Evolutionary conservation across 2,329 filamentous ascomycete species (phyloP).

Genomic region (Drechslera avenae): DNA sequence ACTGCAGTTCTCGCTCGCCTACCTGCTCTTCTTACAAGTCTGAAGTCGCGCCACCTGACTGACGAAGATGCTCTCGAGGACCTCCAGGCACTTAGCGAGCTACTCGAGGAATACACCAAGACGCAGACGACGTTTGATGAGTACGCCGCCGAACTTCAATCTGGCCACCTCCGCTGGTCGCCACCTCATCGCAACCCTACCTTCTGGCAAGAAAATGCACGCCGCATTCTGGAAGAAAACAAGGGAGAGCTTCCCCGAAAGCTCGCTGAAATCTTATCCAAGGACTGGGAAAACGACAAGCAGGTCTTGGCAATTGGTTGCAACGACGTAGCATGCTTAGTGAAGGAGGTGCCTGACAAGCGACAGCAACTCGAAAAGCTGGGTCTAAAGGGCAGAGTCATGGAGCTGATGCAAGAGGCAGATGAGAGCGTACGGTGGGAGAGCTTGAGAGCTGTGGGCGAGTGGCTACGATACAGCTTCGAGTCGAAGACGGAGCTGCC

Average conservation of each 20-base stretch:
- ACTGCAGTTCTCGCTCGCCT: constrained; percentile 85
- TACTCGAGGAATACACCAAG: constrained; percentile 83
- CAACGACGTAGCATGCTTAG: constrained; percentile 86
- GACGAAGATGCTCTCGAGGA: constrained; percentile 60
- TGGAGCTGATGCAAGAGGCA: constrained; percentile 90
- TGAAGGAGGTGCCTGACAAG: constrained; percentile 88
- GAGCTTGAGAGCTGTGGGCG: constrained; percentile 81
- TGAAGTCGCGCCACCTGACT: constrained; percentile 58
- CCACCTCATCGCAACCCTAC: constrained; percentile 84
- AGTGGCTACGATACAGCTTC: constrained; percentile 72
- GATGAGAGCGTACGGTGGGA: constrained; percentile 93
- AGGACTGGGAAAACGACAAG: constrained; percentile 84
- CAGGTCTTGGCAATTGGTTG: constrained; percentile 89
- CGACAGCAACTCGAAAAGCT: constrained; percentile 79
- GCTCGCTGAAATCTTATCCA: constrained; percentile 81
- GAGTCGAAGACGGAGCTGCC: constrained; percentile 45
- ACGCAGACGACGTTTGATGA: constrained; percentile 70
- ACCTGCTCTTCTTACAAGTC: constrained; percentile 64
- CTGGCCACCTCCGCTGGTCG: constrained; percentile 89
- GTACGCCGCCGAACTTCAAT: constrained; percentile 80
- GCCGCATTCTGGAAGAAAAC: constrained; percentile 81
- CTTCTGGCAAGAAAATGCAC: constrained; percentile 92
- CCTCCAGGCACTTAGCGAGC: constrained; percentile 55
- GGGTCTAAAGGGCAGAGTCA: constrained; percentile 83
- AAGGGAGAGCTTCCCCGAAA: constrained; percentile 79